Evolutionary conservation across 352 stramenopile genomes (phyloP).

Genomic region (Pythium brassicae): DNA sequence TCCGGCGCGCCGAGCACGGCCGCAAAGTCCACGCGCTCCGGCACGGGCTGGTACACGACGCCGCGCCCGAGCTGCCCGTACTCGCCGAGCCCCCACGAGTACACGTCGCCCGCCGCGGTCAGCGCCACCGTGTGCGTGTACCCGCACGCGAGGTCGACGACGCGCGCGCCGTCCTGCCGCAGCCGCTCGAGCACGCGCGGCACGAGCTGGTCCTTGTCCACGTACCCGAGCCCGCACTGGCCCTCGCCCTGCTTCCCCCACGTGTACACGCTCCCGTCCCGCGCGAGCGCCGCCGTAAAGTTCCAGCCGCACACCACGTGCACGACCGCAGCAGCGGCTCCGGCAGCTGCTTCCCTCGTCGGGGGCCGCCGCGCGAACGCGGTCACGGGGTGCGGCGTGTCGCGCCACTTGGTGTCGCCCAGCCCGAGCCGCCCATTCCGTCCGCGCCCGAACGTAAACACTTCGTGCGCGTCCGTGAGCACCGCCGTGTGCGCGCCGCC

Average conservation of each 20-base stretch:
- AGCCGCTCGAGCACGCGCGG: conserved; percentile 53
- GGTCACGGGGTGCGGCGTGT: conserved; percentile 57
- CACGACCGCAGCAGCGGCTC: conserved; percentile 29
- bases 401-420: conserved; percentile 71
- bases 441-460: conserved; percentile 75
- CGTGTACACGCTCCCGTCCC: conserved; percentile 56
- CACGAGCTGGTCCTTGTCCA: conserved; percentile 76
- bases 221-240: conserved; percentile 78
- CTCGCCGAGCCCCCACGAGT: conserved; percentile 87
- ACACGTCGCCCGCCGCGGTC: conserved; percentile 71
- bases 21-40: conserved; percentile 55
- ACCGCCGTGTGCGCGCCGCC: conserved; percentile 77
- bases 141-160: conserved; percentile 74
- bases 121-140: conserved; percentile 88
- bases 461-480: conserved; percentile 41
- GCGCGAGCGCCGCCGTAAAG: conserved; percentile 59
- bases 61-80: conserved; percentile 89
- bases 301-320: conserved; percentile 79
- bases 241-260: conserved; percentile 88
- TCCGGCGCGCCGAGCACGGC: conserved; percentile 42
- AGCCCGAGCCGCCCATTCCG: conserved; percentile 71
- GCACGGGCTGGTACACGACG: conserved; percentile 75
- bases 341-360: too few relatives aligned
- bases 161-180: conserved; percentile 12
- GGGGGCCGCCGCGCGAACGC: conserved; percentile 23